phyloP scores from a whole-genome alignment of 768 basidiomycete species.

The Lanmaoa pseudosensibilis region DNA sequence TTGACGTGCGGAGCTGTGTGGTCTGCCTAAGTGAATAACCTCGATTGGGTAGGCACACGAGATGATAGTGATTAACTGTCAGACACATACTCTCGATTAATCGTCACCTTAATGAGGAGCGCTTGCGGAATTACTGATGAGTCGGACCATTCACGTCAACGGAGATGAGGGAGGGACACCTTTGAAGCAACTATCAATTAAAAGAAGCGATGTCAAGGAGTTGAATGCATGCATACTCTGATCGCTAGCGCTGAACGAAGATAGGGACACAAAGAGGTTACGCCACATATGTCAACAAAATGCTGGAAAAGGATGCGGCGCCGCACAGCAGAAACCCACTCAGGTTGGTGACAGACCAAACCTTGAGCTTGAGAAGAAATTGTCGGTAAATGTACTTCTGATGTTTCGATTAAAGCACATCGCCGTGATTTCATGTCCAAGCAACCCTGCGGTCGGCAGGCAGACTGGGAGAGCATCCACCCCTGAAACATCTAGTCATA shows the following conservation, averaged over 20 bases:
- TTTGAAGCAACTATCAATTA: constrained; percentile 14
- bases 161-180: constrained; percentile 24
- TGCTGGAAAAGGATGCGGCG: constrained; percentile 1
- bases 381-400: neutral
- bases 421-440: constrained; percentile 5
- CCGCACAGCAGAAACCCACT: constrained; percentile 4
- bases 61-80: neutral
- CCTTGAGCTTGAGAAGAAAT: constrained; percentile 14
- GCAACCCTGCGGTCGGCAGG: neutral
- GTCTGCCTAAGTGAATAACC: neutral
- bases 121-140: neutral
- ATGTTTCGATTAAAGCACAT: constrained; percentile 1
- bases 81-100: neutral
- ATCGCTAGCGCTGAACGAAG: constrained; percentile 4
- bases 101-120: neutral
- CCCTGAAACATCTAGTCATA: constrained; percentile 20
- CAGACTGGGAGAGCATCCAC: constrained; percentile 3
- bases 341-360: constrained; percentile 4
- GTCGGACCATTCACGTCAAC: constrained; percentile 4
- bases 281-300: constrained; percentile 19
- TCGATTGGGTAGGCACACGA: neutral
- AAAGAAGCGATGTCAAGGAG: constrained; percentile 15
- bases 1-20: constrained; percentile 2
- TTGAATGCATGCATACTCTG: constrained; percentile 12
- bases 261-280: constrained; percentile 1